phyloP scores from a whole-genome alignment of 768 basidiomycete genomes.

The Amanita rimosa region DNA sequence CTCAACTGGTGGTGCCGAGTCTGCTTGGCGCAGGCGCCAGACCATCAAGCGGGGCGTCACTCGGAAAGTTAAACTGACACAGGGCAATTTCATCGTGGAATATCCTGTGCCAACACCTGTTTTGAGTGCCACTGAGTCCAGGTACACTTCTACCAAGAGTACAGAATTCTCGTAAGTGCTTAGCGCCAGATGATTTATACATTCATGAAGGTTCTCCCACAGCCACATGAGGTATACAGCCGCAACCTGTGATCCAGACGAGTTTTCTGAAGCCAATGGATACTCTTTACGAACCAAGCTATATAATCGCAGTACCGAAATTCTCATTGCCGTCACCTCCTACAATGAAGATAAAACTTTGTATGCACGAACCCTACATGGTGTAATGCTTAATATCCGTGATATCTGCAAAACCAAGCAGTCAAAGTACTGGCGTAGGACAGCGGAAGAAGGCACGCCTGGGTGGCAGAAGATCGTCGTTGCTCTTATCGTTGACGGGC shows the following conservation, averaged over 20 bases:
- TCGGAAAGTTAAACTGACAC: constrained; percentile 87
- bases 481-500: constrained; percentile 84
- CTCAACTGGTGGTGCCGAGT: constrained; percentile 46
- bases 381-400: constrained; percentile 95
- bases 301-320: constrained; percentile 84
- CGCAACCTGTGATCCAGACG: constrained; percentile 86
- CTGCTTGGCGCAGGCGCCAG: constrained; percentile 66
- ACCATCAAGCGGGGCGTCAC: constrained; percentile 88
- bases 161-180: constrained; percentile 83
- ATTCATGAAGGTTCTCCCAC: neutral
- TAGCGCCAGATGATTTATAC: neutral
- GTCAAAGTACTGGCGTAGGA: constrained; percentile 82
- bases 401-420: constrained; percentile 96
- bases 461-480: constrained; percentile 90
- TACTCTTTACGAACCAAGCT: constrained; percentile 77
- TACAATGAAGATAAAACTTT: constrained; percentile 91
- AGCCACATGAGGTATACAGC: constrained; percentile 94
- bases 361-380: constrained; percentile 87
- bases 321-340: constrained; percentile 89
- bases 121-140: constrained; percentile 69
- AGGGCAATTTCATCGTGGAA: constrained; percentile 88
- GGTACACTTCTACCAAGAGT: constrained; percentile 59
- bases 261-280: constrained; percentile 69
- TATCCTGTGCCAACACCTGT: constrained; percentile 83
- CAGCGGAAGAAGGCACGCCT: constrained; percentile 74